These are phyloP conservation scores for Leishmania braziliensis DNA, from an alignment of 208 protist species.

Conservation along the genomic window DNA sequence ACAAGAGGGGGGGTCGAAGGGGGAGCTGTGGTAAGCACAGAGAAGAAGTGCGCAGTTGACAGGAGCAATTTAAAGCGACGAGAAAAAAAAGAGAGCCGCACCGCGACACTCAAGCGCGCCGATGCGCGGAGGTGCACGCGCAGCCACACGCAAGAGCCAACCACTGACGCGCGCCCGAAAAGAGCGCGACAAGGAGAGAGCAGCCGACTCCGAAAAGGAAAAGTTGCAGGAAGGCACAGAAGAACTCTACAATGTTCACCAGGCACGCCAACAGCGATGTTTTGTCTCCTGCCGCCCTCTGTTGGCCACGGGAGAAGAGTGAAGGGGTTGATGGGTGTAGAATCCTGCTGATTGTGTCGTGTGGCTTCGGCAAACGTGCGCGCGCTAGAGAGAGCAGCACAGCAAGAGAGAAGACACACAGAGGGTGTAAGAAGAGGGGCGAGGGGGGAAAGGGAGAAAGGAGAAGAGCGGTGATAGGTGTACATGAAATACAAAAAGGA, in stretches of 20 bases:
- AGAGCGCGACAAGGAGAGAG: background rate
- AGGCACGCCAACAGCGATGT: background rate
- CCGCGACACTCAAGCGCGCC: background rate
- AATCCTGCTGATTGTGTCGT: background rate
- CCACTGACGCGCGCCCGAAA: background rate
- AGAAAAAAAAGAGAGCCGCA: background rate
- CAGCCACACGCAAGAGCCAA: background rate
- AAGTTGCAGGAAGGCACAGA: background rate
- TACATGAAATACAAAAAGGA: background rate
- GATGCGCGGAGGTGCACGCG: background rate
- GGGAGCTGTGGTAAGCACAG: background rate
- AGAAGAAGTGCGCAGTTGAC: too few species aligned
- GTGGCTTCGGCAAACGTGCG: background rate
- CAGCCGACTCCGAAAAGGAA: background rate
- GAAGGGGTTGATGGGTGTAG: background rate
- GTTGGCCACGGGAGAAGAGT: background rate
- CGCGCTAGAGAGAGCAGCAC: background rate
- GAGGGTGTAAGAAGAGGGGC: background rate
- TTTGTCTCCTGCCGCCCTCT: background rate
- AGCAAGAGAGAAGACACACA: background rate
- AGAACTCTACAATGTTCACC: background rate
- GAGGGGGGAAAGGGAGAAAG: background rate
- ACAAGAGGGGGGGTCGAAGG: background rate
- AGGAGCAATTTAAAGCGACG: background rate
- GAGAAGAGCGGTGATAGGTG: background rate